phyloP scores from a whole-genome alignment of 2,329 filamentous ascomycete species.

The Fusarium torulosum region DNA sequence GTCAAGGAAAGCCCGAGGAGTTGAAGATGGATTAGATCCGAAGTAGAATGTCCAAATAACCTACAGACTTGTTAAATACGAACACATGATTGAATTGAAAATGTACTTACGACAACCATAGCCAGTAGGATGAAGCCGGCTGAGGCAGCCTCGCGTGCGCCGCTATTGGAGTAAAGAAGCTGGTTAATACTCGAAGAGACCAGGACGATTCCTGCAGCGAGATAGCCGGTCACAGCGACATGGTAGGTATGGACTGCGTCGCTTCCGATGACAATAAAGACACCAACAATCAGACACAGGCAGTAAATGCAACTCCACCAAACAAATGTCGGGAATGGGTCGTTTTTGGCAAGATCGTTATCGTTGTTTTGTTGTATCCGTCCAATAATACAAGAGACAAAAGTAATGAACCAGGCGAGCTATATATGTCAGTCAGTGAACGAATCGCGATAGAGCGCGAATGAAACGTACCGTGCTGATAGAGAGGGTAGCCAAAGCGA shows the following conservation, averaged over 20 bases:
- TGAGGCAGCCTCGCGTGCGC: constrained; percentile 84
- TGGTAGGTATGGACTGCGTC: constrained; percentile 90
- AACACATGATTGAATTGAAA: background rate
- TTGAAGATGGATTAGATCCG: constrained; percentile 88
- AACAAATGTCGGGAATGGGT: constrained; percentile 81
- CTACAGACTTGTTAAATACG: constrained; percentile 59
- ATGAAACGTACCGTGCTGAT: constrained; percentile 81
- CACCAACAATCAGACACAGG: constrained; percentile 82
- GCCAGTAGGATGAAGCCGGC: constrained; percentile 95
- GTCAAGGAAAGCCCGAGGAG: constrained; percentile 91
- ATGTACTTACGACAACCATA: constrained; percentile 84
- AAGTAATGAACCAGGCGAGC: constrained; percentile 96
- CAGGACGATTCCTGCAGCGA: constrained; percentile 85
- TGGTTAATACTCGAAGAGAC: constrained; percentile 88
- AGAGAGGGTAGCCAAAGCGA: constrained; percentile 92
- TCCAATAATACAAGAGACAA: constrained; percentile 86
- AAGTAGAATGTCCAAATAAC: constrained; percentile 99
- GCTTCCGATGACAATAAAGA: constrained; percentile 85
- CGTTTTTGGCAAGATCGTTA: constrained; percentile 30
- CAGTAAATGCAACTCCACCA: constrained; percentile 95
- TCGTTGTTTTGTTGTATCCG: constrained; percentile 61
- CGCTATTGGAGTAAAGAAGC: constrained; percentile 81
- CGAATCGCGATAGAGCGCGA: background rate
- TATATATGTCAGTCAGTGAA: constrained; percentile 56
- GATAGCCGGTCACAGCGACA: constrained; percentile 89